Evolutionary conservation across 2,329 filamentous ascomycete species (phyloP).

Genomic region (Microsporum canis): DNA sequence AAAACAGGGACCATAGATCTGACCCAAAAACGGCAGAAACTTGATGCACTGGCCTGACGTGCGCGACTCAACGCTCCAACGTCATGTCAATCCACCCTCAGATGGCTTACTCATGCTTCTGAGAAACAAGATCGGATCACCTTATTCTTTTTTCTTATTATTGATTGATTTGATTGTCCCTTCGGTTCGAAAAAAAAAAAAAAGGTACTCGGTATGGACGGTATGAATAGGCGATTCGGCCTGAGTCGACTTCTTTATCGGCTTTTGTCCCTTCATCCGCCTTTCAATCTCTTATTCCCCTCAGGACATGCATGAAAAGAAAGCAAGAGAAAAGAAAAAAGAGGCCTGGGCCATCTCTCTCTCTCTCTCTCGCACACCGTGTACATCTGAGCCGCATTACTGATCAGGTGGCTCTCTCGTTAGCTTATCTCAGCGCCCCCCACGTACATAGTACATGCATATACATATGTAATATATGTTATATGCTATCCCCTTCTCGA

Average conservation of each 20-base stretch:
- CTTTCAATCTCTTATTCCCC: background rate
- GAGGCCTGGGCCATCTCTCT: background rate
- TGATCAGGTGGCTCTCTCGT: background rate
- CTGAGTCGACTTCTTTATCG: background rate
- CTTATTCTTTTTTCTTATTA: background rate
- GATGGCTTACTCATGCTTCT: too few relatives aligned
- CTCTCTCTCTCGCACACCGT: background rate
- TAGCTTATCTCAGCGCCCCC: background rate
- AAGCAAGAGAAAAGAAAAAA: background rate
- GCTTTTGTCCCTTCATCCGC: background rate
- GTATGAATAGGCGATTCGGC: background rate
- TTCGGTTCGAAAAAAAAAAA: too few relatives aligned
- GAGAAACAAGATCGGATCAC: background rate
- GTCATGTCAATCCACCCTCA: background rate
- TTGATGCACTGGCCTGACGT: background rate
- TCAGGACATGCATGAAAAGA: background rate
- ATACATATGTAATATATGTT: background rate
- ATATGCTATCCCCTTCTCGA: background rate
- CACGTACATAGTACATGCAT: background rate
- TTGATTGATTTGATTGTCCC: too few relatives aligned
- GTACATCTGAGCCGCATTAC: background rate
- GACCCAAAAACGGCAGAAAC: background rate
- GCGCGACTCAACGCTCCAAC: background rate
- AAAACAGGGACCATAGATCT: too few relatives aligned
- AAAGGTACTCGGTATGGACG: background rate